These are phyloP conservation scores for Leishmania gerbilli DNA, from an alignment of 208 protist species.

Conservation along the genomic window DNA sequence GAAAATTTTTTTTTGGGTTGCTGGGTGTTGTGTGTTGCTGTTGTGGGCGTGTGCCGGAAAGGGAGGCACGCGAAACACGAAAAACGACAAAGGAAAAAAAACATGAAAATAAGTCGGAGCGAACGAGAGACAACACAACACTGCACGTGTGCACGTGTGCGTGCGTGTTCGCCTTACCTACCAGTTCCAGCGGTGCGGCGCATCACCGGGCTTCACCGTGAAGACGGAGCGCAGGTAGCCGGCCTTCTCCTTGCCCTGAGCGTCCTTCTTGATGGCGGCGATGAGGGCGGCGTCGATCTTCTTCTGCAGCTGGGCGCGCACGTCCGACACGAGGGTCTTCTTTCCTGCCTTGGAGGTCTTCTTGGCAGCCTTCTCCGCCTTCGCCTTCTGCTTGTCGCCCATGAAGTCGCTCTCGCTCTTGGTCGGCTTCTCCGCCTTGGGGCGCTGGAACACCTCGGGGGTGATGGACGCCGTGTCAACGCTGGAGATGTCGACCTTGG, in stretches of 20 bases:
- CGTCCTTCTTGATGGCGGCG: constrained; percentile 74
- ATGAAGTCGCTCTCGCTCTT: constrained; percentile 89
- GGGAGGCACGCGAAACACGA: not conserved
- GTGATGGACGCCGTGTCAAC: constrained; percentile 85
- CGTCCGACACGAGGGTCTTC: constrained; percentile 68
- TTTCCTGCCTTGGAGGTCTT: constrained; percentile 72
- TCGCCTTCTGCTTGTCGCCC: constrained; percentile 79
- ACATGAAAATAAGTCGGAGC: not conserved
- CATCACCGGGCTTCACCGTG: constrained; percentile 82
- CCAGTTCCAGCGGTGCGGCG: constrained; percentile 88
- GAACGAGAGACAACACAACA: not conserved
- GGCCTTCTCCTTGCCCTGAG: constrained; percentile 68
- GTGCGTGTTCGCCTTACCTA: constrained; percentile 23
- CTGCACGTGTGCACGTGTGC: no score
- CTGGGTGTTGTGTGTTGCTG: not conserved
- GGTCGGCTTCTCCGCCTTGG: constrained; percentile 70
- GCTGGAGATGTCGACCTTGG: constrained; percentile 94
- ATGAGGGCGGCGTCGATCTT: constrained; percentile 77
- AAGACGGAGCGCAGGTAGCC: constrained; percentile 88
- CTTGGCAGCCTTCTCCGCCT: constrained; percentile 69
- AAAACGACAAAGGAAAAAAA: not conserved
- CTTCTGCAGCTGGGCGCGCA: constrained; percentile 78
- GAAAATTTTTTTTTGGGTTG: not conserved
- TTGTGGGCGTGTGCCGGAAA: not conserved
- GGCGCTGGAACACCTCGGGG: constrained; percentile 64